Evolutionary conservation across 371 early-diverging fungal genomes (phyloP).

Genomic region (Rhizopus sp.): DNA sequence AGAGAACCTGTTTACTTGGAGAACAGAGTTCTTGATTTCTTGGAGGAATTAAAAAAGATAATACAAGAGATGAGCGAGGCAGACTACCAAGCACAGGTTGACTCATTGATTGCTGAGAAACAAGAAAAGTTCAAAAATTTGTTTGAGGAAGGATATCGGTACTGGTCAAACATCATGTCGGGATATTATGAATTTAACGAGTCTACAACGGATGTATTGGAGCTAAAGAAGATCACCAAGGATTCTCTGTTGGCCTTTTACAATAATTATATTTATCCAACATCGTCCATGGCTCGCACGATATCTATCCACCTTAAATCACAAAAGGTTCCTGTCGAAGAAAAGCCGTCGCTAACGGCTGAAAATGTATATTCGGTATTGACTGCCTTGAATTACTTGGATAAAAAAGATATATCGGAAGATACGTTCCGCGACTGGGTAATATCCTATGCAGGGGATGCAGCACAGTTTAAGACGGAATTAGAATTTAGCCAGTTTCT

Average conservation of each 20-base stretch:
- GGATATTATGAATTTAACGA: conserved; percentile 87
- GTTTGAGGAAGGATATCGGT: conserved; percentile 71
- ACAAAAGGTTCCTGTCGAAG: conserved; percentile 40
- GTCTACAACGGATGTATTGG: conserved; percentile 52
- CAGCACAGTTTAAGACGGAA: conserved; percentile 14
- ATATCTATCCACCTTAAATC: conserved; percentile 70
- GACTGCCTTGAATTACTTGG: not conserved
- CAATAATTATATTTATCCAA: conserved; percentile 54
- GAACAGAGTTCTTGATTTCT: conserved; percentile 74
- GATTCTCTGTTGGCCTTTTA: conserved; percentile 61
- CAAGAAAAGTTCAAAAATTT: conserved; percentile 85
- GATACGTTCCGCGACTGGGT: conserved; percentile 19
- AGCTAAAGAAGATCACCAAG: conserved; percentile 54
- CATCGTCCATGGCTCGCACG: conserved; percentile 55
- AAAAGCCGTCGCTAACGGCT: conserved; percentile 10
- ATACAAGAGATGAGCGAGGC: conserved; percentile 67
- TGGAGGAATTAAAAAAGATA: conserved; percentile 53
- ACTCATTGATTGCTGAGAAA: conserved; percentile 69
- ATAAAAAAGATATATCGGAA: conserved; percentile 14
- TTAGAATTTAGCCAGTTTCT: conserved; percentile 7
- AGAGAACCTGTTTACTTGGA: conserved; percentile 80
- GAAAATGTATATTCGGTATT: conserved; percentile 25
- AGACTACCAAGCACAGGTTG: conserved; percentile 75
- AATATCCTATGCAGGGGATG: conserved; percentile 5
- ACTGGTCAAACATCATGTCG: conserved; percentile 76